Percentiles rank a stretch among this genome's conserved stretches.
Evolutionary conservation across 495 filamentous ascomycete species (phyloP).

Genomic region (Neurospora sp.): DNA sequence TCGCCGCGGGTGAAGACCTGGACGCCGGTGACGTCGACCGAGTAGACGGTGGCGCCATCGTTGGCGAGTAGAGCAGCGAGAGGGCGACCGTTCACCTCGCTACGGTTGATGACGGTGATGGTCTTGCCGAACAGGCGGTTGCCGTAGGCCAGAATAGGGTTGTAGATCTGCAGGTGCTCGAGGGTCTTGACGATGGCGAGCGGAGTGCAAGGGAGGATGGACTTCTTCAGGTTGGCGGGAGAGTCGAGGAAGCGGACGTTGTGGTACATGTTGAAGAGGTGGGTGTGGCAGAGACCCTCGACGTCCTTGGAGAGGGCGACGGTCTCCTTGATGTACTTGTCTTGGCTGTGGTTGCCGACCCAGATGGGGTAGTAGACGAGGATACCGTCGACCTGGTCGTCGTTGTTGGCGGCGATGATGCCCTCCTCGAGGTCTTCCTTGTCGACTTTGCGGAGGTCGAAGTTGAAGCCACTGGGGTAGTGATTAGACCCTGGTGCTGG

Average conservation of each 20-base stretch:
- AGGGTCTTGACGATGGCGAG: conserved; percentile 93
- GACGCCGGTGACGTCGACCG: conserved; percentile 84
- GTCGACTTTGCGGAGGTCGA: conserved; percentile 68
- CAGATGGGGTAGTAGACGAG: conserved; percentile 99
- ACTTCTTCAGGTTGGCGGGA: conserved; percentile 67
- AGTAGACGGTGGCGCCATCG: conserved; percentile 91
- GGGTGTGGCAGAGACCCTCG: conserved; percentile 84
- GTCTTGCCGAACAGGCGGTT: conserved; percentile 86
- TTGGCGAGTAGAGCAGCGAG: conserved; percentile 93
- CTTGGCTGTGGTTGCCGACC: conserved; percentile 58
- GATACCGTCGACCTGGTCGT: conserved; percentile 74
- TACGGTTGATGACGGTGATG: conserved; percentile 89
- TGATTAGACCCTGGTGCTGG: conserved; percentile 3
- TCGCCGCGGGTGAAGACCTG: conserved; percentile 83
- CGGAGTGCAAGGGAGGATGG: conserved; percentile 88
- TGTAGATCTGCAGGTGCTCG: conserved; percentile 91
- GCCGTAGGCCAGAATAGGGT: conserved; percentile 86
- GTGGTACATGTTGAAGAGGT: conserved; percentile 99
- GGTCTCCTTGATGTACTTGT: conserved; percentile 93
- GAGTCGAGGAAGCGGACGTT: conserved; percentile 89
- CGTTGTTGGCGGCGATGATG: conserved; percentile 71
- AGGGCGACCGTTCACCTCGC: conserved; percentile 88
- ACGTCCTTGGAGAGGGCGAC: conserved; percentile 85
- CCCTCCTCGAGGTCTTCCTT: conserved; percentile 83
- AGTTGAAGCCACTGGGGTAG: conserved; percentile 66